These are phyloP conservation scores for Astraeus odoratus DNA, from an alignment of 768 basidiomycete genomes.

Conservation along the genomic window DNA sequence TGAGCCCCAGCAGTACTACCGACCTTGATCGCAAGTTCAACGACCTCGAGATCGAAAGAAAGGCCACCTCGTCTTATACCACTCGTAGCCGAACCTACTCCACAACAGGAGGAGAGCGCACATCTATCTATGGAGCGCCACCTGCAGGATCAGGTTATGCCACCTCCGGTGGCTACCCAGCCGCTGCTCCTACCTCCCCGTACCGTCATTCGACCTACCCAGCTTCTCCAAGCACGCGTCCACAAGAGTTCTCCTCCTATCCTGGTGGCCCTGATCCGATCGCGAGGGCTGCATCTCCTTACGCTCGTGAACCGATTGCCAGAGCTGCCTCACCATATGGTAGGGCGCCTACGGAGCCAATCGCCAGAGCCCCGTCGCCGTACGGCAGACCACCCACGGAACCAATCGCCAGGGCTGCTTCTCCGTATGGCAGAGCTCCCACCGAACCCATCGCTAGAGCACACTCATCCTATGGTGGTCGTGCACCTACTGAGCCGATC, in stretches of 20 bases:
- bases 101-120: slow-evolving; percentile 31
- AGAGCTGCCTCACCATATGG: slow-evolving; percentile 29
- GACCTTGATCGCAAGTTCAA: slow-evolving; percentile 37
- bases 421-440: slow-evolving; percentile 26
- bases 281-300: slow-evolving; percentile 27
- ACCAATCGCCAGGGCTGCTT: slow-evolving; percentile 15
- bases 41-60: slow-evolving; percentile 26
- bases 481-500: slow-evolving; percentile 35
- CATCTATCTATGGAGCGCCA: slow-evolving; percentile 14
- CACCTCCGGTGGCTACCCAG: slow-evolving; percentile 18
- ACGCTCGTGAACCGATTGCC: slow-evolving; percentile 28
- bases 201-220: slow-evolving; percentile 28
- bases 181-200: slow-evolving; percentile 30
- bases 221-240: slow-evolving; percentile 43
- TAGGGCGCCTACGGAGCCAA: slow-evolving; percentile 31
- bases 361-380: slow-evolving; percentile 26
- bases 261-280: slow-evolving; percentile 31
- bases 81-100: slow-evolving; percentile 42
- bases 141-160: slow-evolving; percentile 20
- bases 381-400: slow-evolving; percentile 9
- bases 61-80: slow-evolving; percentile 15
- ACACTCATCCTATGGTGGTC: slow-evolving; percentile 28
- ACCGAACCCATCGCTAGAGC: slow-evolving; percentile 36
- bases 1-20: slow-evolving; percentile 18
- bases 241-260: slow-evolving; percentile 38